Evolutionary conservation across 345 rosid species (phyloP), one percentile per base, ranked within the genome.

Genomic region (Linum tenue): DNA sequence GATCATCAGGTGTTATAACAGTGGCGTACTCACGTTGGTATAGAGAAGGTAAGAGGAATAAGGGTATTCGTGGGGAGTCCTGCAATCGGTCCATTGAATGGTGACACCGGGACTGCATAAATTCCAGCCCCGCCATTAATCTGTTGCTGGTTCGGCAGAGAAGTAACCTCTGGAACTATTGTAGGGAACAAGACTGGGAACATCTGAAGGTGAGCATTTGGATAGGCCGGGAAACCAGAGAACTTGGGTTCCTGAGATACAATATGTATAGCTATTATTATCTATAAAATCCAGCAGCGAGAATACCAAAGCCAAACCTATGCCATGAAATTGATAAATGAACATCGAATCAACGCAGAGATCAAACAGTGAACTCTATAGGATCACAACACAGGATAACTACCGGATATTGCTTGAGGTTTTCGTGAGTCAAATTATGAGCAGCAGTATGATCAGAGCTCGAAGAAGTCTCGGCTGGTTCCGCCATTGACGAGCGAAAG

Each of bases 11-110:
- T 14, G 39, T 10, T 7, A 41, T 22, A 41, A 3, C 4, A 69
- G 37, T 56, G 35, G 59, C 36, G 31, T 48, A 80, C 99, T 80
- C 80, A 95, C 99, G 85, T 89, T 48, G 99, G 96, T 65, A 91
- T 60, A 59, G 78, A 85, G 74, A 83, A 91, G 31, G 99, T 85
- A 48, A 95, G 99, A 55, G 99, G 98, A 77, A 95, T 81, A 64
- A 91, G 96, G 16, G 83, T 77, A 69, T 79, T 82, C 5, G 97
- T 75, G 4, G 88, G 86, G 68, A 88, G 69, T 76, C 90, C 97
- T 70, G 84, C 63, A 60, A 80, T 14, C 59, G 84, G 79, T 41
- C 90, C 86, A 76, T 75, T 77, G 71, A 65, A 80, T 11, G 92
- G 89, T 17, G 78, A 76, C 56, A 80, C 84, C 66, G 91, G 89